Percentiles rank a stretch among this genome's conserved stretches.
Conservation (phyloP, 805 yeast genomes). For the Kregervanrija delftensis region DNA sequence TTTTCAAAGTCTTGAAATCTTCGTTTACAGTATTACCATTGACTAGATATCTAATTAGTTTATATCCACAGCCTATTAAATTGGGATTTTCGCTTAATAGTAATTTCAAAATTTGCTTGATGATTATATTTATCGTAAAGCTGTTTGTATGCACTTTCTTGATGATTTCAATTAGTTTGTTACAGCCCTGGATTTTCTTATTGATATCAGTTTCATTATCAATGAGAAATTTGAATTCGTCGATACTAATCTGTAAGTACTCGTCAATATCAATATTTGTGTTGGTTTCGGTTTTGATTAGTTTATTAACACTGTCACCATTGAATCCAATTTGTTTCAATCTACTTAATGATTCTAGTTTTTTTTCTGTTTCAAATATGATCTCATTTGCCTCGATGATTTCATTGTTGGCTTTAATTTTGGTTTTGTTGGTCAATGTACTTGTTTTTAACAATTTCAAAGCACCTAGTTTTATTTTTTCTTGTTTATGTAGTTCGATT, state of each 20-base stretch:
- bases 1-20: slow-evolving; percentile 39
- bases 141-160: neutral
- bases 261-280: too few species aligned
- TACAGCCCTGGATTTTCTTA: too few species aligned
- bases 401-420: slow-evolving; percentile 6
- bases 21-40: slow-evolving; percentile 44
- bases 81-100: slow-evolving; percentile 43
- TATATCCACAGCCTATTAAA: slow-evolving; percentile 68
- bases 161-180: too few species aligned
- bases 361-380: slow-evolving; percentile 1
- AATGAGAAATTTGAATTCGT: too few species aligned
- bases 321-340: neutral
- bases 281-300: too few species aligned
- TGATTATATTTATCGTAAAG: neutral
- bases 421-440: neutral
- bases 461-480: slow-evolving; percentile 2
- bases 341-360: slow-evolving; percentile 2
- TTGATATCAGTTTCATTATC: too few species aligned
- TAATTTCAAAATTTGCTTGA: slow-evolving; percentile 44
- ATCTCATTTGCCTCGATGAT: slow-evolving; percentile 4
- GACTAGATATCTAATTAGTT: slow-evolving; percentile 45
- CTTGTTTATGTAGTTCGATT: too few species aligned
- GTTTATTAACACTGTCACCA: too few species aligned
- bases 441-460: slow-evolving; percentile 4
- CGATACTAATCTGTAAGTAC: too few species aligned